Evolutionary conservation across 805 yeast genomes (phyloP), one percentile per base, ranked within the genome.

Genomic region (Myxozyma nipponensis): DNA sequence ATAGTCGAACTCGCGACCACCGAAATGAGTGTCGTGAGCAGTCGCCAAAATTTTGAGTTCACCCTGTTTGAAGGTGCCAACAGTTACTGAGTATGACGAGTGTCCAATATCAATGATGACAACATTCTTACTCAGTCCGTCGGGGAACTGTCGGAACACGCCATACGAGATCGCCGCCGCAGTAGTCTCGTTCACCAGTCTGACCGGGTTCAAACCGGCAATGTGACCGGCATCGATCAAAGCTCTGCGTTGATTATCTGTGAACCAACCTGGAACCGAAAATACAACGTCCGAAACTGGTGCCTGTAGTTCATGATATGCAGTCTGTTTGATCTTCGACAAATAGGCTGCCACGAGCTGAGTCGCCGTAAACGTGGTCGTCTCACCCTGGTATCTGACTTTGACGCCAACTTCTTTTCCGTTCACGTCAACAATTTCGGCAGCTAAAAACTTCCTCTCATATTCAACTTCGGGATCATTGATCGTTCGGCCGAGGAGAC

Each of bases 101-200:
- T 93, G 95, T 63, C 99, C 99, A 71, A 95, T 86, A 72, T 93
- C 99, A 54, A 93, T 83, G 65, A 93, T 86, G 44, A 95, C 97
- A 63, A 93, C 85, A 66, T 79, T 84, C 75, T 85, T 83, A 22
- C 50, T 45, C 71, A 84, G 85, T 64, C 87, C 95, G 72, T 89
- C 98, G 65, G 98, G 96, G 65, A 93, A 78, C 60, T 86, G 79
- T 81, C 93, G 90, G 84, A 93, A 93, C 55, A 93, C 96, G 77
- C 98, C 98, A 76, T 93, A 95, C 63, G 97, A 95, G 60, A 93
- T 96, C 65, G 97, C 98, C 56, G 98, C 98, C 55, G 98, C 98
- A 51, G 98, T 90, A 61, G 86, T 84, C 71, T 93, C 99, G 72
- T 93, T 93, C 63, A 93, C 95, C 59, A 93, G 82, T 80, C 98